Evolutionary conservation across 148 eudicot genomes (phyloP).

Genomic region (Rheum nobile): DNA sequence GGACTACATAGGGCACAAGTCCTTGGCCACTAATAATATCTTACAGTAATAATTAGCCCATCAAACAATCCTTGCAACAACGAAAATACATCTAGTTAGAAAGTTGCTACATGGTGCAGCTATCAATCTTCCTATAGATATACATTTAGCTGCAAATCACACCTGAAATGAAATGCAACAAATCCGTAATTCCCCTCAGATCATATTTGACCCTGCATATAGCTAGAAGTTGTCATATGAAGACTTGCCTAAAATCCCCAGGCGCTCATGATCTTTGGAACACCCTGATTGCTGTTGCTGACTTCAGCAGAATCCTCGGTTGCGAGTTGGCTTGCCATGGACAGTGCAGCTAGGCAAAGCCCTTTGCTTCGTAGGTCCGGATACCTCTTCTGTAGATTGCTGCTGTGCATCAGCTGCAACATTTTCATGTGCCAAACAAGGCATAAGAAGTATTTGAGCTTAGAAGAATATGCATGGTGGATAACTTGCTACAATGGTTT

Average conservation of each 20-base stretch:
- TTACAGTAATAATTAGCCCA: neutral
- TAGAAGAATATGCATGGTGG: neutral
- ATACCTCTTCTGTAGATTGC: conserved; percentile 13
- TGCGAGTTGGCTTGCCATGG: conserved; percentile 25
- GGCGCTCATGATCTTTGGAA: neutral
- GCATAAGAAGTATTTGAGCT: neutral
- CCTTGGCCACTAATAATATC: neutral
- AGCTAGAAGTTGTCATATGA: neutral
- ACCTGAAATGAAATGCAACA: neutral
- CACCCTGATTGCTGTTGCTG: neutral
- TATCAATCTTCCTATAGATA: neutral
- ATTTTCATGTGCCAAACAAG: neutral
- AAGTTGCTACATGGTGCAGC: neutral
- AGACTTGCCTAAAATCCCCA: neutral
- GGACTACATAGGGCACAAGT: neutral
- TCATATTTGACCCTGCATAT: neutral
- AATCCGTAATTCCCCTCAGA: neutral
- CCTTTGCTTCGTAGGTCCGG: conserved; percentile 34
- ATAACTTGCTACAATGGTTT: neutral
- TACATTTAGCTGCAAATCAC: neutral
- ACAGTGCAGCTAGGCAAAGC: conserved; percentile 44
- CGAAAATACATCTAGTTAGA: neutral
- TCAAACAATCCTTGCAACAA: neutral
- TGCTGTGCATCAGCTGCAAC: conserved; percentile 12
- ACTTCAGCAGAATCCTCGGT: conserved; percentile 10